A percentile compares a stretch with the other conserved stretches of the same genome.
Evolutionary conservation across 768 basidiomycete genomes (phyloP).

Genomic region (Serpula lacrymans): DNA sequence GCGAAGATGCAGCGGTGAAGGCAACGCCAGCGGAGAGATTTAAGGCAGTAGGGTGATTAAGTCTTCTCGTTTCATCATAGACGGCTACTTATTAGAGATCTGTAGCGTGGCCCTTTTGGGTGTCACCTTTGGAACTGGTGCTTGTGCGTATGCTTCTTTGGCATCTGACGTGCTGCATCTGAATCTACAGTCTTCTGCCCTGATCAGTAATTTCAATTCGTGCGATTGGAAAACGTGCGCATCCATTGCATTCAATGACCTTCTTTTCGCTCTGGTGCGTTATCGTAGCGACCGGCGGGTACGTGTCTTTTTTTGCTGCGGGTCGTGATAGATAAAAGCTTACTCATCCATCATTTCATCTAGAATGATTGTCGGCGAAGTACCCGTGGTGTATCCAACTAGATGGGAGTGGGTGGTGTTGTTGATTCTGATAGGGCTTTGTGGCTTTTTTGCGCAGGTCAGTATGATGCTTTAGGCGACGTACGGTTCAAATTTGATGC

Average conservation of each 20-base stretch:
- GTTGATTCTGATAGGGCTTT: constrained; percentile 13
- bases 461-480: too few species aligned
- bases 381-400: constrained; percentile 13
- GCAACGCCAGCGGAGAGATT: constrained; percentile 40
- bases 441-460: constrained; percentile 17
- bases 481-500: too few species aligned
- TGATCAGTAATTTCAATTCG: constrained; percentile 49
- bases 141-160: constrained; percentile 47
- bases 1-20: constrained; percentile 5
- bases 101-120: constrained; percentile 58
- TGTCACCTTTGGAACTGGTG: constrained; percentile 62
- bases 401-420: constrained; percentile 14
- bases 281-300: constrained; percentile 12
- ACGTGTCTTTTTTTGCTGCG: not conserved
- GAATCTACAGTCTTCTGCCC: too few species aligned
- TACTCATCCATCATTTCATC: not conserved
- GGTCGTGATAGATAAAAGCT: not conserved
- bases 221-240: constrained; percentile 72
- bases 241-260: constrained; percentile 66
- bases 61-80: constrained; percentile 9
- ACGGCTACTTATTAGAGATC: too few species aligned
- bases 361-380: constrained; percentile 10
- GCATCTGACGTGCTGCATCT: too few species aligned
- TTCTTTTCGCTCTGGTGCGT: constrained; percentile 64
- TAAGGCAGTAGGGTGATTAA: constrained; percentile 53